Conservation (phyloP, 2,329 filamentous ascomycete species). For the Pestalotiopsis sp. region DNA sequence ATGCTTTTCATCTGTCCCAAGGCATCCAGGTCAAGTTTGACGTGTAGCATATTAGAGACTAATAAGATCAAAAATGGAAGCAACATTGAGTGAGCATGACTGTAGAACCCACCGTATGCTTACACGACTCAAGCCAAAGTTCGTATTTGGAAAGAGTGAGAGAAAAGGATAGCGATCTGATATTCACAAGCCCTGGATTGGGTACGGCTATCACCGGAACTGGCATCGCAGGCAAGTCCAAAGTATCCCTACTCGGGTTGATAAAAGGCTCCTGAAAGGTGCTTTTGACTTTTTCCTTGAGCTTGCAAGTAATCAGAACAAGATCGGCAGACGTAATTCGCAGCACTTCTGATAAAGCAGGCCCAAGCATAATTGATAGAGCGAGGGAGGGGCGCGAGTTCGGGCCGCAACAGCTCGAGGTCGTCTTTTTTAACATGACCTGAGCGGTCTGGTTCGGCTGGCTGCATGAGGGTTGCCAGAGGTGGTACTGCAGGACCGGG, state of each 20-base stretch:
- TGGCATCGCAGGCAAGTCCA: neutral
- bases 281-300: neutral
- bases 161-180: neutral
- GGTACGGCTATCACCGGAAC: neutral
- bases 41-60: neutral
- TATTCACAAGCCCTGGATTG: neutral
- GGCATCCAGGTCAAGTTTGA: neutral
- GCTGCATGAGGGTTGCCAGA: neutral
- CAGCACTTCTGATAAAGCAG: neutral
- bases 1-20: neutral
- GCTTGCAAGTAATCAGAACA: no score
- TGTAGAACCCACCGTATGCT: neutral
- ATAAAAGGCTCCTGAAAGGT: neutral
- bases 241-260: neutral
- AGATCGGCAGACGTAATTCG: neutral
- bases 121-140: neutral
- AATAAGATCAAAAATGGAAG: neutral
- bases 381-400: neutral
- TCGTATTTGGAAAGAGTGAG: neutral
- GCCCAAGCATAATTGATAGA: neutral
- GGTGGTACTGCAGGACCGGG: neutral
- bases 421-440: no score
- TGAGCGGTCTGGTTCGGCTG: neutral
- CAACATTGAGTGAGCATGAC: neutral
- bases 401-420: conserved; percentile 11